Base-by-base conservation (phyloP, 2,329 filamentous ascomycete species). In the Rhytidhysteron rufulum region DNA sequence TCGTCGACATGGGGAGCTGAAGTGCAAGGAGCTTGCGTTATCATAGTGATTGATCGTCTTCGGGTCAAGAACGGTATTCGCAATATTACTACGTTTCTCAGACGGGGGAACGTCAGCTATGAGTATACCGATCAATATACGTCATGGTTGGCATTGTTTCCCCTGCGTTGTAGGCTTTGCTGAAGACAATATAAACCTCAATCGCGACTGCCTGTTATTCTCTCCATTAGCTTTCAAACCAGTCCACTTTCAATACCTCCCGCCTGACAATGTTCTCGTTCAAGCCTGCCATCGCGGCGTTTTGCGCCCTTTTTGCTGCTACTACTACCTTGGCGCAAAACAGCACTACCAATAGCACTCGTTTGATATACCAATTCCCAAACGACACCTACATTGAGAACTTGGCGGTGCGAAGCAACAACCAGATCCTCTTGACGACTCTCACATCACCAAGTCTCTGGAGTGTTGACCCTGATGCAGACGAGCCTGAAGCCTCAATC, bases 351-450 rank as follows among this genome's bases (percentile, higher is more conserved):
- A 27, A 27, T 7, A 27, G 13, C 24, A 27, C 24, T 13, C 24
- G 13, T 27, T 27, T 27, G 24, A 8, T 27, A 13, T 27, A 49
- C 33, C 35, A 44, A 17, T 47, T 49, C 20, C 42, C 42, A 17
- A 33, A 31, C 7, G 42, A 37, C 11, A 44, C 41, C 3, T 49
- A 40, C 39, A 22, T 48, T 27, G 62, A 66, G 41, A 65, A 65
- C 41, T 39, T 65, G 13, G 62, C 57, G 6, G 45, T 64, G 6
- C 58, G 60, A 22, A 24, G 50, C n/a, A 61, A 60, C 27, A 60
- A 60, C 2, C 42, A 61, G 21, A 38, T 65, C 16, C 49, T 65
- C 33, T 51, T 60, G 19, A 43, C 51, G 13, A 44, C 50, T 4
- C 41, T 63, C 7, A 50, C 55, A 31, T 37, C 41, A 10, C 56